Percentiles rank a stretch among this genome's conserved stretches.
Evolutionary conservation across 345 rosid genomes (phyloP).

Genomic region (Arabidopsis thaliana): TAIR10.1 NC_003070.9:12508501-12509000

Average conservation of each 20-base stretch:
- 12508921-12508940: too few species aligned
- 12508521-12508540: too few species aligned
- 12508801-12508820: constrained; percentile 56
- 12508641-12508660: too few species aligned
- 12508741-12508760: constrained; percentile 57
- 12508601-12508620: too few species aligned
- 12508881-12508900: background rate
- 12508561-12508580: too few species aligned
- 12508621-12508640: too few species aligned
- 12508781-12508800: constrained; percentile 61
- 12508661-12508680: too few species aligned
- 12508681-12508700: constrained; percentile 84
- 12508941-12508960: constrained; percentile 1
- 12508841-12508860: constrained; percentile 57
- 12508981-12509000: constrained; percentile 45
- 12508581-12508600: too few species aligned
- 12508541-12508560: too few species aligned
- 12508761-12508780: constrained; percentile 55
- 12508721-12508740: constrained; percentile 66
- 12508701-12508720: constrained; percentile 77
- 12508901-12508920: background rate
- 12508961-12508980: constrained; percentile 63
- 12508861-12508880: constrained; percentile 73
- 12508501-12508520: too few species aligned
- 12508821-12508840: constrained; percentile 61